phyloP scores from a whole-genome alignment of 768 basidiomycete genomes.

The Exsudoporus frostii region DNA sequence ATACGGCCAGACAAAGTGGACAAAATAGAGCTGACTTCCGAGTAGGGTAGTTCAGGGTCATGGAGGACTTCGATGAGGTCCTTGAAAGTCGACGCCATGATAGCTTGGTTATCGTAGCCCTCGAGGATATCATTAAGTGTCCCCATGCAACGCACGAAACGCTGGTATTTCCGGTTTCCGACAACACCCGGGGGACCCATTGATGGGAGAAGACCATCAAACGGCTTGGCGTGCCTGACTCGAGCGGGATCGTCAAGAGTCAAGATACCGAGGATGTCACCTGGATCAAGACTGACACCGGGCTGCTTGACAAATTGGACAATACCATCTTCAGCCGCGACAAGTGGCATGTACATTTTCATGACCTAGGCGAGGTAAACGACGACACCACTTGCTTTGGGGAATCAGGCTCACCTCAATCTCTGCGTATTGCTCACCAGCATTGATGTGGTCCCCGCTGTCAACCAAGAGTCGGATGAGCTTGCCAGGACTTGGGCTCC shows the following conservation, averaged over 20 bases:
- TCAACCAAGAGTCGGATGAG: slow-evolving; percentile 93
- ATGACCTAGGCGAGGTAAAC: slow-evolving; percentile 57
- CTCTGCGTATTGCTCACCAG: slow-evolving; percentile 96
- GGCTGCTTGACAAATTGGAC: slow-evolving; percentile 98
- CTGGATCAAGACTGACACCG: slow-evolving; percentile 93
- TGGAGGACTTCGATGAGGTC: slow-evolving; percentile 81
- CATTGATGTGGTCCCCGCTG: slow-evolving; percentile 94
- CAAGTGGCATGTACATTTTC: slow-evolving; percentile 99
- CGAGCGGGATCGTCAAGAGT: slow-evolving; percentile 94
- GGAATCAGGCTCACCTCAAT: slow-evolving; percentile 69
- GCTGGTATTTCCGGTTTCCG: slow-evolving; percentile 90
- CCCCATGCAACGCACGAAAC: slow-evolving; percentile 66
- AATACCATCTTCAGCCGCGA: slow-evolving; percentile 89
- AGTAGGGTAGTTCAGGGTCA: slow-evolving; percentile 84
- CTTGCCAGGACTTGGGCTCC: slow-evolving; percentile 96
- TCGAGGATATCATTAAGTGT: slow-evolving; percentile 89
- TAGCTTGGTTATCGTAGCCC: slow-evolving; percentile 94
- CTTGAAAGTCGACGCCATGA: slow-evolving; percentile 84
- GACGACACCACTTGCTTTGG: neutral
- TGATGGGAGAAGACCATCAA: slow-evolving; percentile 87
- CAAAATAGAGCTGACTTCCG: slow-evolving; percentile 78
- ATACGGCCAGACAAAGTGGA: slow-evolving; percentile 91
- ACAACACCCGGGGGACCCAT: slow-evolving; percentile 84
- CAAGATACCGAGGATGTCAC: slow-evolving; percentile 95
- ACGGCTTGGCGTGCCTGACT: slow-evolving; percentile 97